Percentiles rank a stretch among this genome's conserved stretches.
phyloP scores from a whole-genome alignment of 371 early-diverging fungal genomes.

The Haplosporangium sp. region DNA sequence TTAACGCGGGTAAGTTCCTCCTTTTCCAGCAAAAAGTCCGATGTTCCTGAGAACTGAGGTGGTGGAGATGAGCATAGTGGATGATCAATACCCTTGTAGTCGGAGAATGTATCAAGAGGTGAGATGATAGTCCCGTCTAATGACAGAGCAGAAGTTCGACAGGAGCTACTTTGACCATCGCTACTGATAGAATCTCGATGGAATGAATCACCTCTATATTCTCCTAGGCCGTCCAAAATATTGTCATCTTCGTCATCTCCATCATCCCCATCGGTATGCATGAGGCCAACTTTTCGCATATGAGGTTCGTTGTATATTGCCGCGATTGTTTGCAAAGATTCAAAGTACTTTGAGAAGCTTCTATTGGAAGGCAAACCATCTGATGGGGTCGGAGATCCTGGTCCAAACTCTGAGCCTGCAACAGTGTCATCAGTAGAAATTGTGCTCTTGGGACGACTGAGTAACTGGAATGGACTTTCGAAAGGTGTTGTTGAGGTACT shows the following conservation, averaged over 20 bases:
- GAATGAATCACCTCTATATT: background rate
- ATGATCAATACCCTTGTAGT: background rate
- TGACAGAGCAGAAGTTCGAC: conserved; percentile 9
- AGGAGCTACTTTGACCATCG: conserved; percentile 11
- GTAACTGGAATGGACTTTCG: background rate
- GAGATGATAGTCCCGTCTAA: conserved; percentile 14
- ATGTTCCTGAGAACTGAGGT: background rate
- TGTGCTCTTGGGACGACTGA: background rate
- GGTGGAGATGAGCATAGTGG: background rate
- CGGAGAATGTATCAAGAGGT: background rate
- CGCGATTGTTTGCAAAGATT: conserved; percentile 18
- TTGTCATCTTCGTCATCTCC: background rate
- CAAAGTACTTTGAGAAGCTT: conserved; percentile 23
- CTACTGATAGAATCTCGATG: background rate
- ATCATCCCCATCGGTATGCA: background rate
- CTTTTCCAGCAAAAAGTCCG: background rate
- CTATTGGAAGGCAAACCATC: background rate
- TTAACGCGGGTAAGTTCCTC: background rate
- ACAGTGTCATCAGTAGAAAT: conserved; percentile 3
- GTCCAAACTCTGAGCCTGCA: conserved; percentile 1
- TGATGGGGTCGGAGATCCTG: background rate
- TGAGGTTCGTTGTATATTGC: conserved; percentile 5
- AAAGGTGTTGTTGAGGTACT: background rate
- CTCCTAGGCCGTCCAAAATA: background rate
- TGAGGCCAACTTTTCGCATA: background rate